phyloP scores from a whole-genome alignment of 352 stramenopile genomes.

The Peronospora farinosa region DNA sequence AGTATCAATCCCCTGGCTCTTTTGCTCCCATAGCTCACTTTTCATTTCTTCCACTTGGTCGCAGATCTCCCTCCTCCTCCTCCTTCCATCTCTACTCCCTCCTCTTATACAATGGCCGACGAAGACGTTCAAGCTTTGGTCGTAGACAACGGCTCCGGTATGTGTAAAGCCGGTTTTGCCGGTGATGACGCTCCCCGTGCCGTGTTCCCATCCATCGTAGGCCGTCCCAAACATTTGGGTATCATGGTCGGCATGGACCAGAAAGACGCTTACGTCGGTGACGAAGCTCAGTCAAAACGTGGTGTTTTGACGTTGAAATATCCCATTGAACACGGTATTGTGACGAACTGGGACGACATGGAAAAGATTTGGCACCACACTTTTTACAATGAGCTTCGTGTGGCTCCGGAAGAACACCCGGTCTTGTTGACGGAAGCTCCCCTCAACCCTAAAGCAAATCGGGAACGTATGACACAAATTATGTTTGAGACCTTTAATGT shows the following conservation, averaged over 20 bases:
- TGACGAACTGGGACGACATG: conserved; percentile 99
- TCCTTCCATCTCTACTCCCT: too few species aligned
- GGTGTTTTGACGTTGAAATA: conserved; percentile 93
- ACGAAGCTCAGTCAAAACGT: conserved; percentile 90
- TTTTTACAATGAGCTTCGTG: conserved; percentile 91
- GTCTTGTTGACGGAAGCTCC: conserved; percentile 93
- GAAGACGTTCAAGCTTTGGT: conserved; percentile 45
- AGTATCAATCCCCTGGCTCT: conserved; percentile 8
- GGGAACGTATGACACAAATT: too few species aligned
- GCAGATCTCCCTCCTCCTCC: conserved; percentile 13
- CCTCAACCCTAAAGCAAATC: conserved; percentile 91
- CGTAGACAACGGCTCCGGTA: conserved; percentile 49
- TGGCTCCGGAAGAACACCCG: conserved; percentile 94
- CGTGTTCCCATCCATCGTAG: conserved; percentile 68
- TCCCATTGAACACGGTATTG: conserved; percentile 98
- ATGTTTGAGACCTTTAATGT: conserved; percentile 94
- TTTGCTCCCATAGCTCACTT: conserved; percentile 18
- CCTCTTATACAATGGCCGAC: not conserved
- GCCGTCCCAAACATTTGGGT: conserved; percentile 91
- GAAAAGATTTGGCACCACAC: conserved; percentile 99
- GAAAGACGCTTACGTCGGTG: conserved; percentile 91
- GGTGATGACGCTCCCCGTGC: conserved; percentile 65
- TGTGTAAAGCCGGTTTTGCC: conserved; percentile 66
- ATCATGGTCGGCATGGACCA: conserved; percentile 98
- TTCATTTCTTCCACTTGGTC: conserved; percentile 26